Percentiles rank a stretch among this genome's conserved stretches.
Evolutionary conservation across 495 filamentous ascomycete species (phyloP).

Genomic region (Bryoglossum gracile): DNA sequence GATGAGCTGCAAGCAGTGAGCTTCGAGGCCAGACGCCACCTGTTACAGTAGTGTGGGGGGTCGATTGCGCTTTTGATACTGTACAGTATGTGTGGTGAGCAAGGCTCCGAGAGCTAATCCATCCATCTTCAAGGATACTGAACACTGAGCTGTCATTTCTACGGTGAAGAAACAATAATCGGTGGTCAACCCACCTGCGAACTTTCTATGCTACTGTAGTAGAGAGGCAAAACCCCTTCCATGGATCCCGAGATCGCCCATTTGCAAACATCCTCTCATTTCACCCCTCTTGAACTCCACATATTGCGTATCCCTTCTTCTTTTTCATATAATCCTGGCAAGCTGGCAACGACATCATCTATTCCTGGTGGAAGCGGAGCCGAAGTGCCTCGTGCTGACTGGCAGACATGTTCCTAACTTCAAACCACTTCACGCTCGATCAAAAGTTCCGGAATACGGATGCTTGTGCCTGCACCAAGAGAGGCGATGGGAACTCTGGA

Average conservation of each 20-base stretch:
- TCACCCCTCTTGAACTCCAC: background rate
- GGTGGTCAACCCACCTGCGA: background rate
- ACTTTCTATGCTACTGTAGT: background rate
- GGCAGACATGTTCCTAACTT: background rate
- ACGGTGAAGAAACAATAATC: background rate
- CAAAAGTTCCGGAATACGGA: slow-evolving; percentile 3
- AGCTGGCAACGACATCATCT: background rate
- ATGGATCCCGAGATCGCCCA: too few relatives aligned
- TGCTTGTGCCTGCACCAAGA: background rate
- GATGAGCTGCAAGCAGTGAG: background rate
- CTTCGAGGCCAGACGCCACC: background rate
- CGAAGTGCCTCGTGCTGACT: background rate
- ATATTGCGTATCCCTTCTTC: background rate
- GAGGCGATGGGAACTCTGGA: background rate
- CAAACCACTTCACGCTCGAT: slow-evolving; percentile 7
- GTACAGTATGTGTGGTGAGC: background rate
- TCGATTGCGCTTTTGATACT: background rate
- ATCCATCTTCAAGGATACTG: too few relatives aligned
- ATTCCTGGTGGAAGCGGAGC: background rate
- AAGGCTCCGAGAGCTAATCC: background rate
- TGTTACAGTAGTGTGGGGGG: slow-evolving; percentile 3
- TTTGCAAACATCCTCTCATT: background rate
- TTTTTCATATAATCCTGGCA: background rate
- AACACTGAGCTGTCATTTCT: background rate
- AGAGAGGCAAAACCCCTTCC: too few relatives aligned